These are phyloP conservation scores for Fonsecaea multimorphosa DNA, from an alignment of 2,329 filamentous ascomycete species.

Conservation along the genomic window DNA sequence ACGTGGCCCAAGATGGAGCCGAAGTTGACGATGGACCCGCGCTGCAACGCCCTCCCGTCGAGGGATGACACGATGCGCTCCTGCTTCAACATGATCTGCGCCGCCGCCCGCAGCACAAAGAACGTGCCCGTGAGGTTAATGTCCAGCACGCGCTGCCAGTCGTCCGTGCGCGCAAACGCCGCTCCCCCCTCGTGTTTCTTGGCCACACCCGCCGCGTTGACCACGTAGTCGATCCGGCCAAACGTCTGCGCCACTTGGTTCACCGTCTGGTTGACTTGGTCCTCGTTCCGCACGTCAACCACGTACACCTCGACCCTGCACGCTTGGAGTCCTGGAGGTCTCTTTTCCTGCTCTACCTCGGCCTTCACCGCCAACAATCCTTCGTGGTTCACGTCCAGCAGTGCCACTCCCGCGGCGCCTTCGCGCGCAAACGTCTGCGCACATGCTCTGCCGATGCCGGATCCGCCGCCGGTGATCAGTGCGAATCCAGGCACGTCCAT, in stretches of 20 bases:
- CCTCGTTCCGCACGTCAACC: slow-evolving; percentile 58
- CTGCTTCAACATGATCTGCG: slow-evolving; percentile 54
- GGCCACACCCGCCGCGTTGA: slow-evolving; percentile 41
- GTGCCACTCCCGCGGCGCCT: slow-evolving; percentile 30
- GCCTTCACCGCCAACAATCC: slow-evolving; percentile 22
- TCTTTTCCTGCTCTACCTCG: slow-evolving; percentile 16
- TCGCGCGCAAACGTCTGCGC: slow-evolving; percentile 31
- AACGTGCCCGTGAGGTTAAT: slow-evolving; percentile 55
- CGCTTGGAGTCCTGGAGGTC: neutral
- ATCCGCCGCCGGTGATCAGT: slow-evolving; percentile 28
- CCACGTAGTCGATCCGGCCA: slow-evolving; percentile 45
- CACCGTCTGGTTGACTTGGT: slow-evolving; percentile 59
- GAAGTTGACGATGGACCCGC: slow-evolving; percentile 60
- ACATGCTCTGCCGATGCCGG: slow-evolving; percentile 32
- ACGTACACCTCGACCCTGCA: slow-evolving; percentile 20
- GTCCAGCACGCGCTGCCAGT: slow-evolving; percentile 52
- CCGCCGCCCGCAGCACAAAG: slow-evolving; percentile 49
- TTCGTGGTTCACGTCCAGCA: slow-evolving; percentile 28
- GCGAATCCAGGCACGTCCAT: slow-evolving; percentile 36
- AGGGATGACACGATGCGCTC: slow-evolving; percentile 48
- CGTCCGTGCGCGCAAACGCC: slow-evolving; percentile 38
- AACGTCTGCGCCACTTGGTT: slow-evolving; percentile 63
- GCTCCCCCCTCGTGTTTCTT: slow-evolving; percentile 39
- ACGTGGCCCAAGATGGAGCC: slow-evolving; percentile 40
- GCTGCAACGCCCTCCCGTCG: slow-evolving; percentile 45